Evolutionary conservation across 108 stramenopile genomes (phyloP), one percentile per base, ranked within the genome.

Genomic region (Skeletonema tropicum): DNA sequence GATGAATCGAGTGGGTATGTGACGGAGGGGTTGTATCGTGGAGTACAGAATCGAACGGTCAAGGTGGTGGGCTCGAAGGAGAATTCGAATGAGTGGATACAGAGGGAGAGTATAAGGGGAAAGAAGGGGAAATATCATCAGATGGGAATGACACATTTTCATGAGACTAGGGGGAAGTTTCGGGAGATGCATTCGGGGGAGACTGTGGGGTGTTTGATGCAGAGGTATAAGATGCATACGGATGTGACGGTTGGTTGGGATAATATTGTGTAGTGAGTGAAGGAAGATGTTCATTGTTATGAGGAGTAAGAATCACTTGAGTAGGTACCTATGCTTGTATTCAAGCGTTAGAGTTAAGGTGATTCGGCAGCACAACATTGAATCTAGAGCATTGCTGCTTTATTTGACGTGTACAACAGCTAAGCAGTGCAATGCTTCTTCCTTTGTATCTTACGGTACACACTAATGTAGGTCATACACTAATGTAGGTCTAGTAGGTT

Each of bases 111-210:
- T 26, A 26, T 75, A 3, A 8, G 23, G n/a, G 36, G 39, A 12
- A 75, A 75, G 60, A 32, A 10, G 15, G 13, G 26, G 12, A 29
- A 63, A 14, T 75, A 75, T 63, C 23, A 17, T 4, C 6, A 60
- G 31, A 71, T 71, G 74, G 59, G 59, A 29, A 75, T 75, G 69
- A 75, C 74, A 11, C 74, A 75, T 23, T 75, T 75, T 62, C 68
- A 71, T 68, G 8, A 30, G 9, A 68, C 58, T 1, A 30, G 59
- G 49, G 64, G 45, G 15, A 46, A 52, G 65, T 66, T 72, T 30
- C 23, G 19, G 45, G 13, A 25, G 71, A 25, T 52, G 65, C 32
- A 65, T 64, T 13, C 13, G 26, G 12, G 13, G 42, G 12, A 26
- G 23, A 25, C 5, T 7, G 62, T 66, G 25, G 64, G 42, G 41